Conservation (phyloP, 495 filamentous ascomycete species). For the Saxophila tyrrhenica region DNA sequence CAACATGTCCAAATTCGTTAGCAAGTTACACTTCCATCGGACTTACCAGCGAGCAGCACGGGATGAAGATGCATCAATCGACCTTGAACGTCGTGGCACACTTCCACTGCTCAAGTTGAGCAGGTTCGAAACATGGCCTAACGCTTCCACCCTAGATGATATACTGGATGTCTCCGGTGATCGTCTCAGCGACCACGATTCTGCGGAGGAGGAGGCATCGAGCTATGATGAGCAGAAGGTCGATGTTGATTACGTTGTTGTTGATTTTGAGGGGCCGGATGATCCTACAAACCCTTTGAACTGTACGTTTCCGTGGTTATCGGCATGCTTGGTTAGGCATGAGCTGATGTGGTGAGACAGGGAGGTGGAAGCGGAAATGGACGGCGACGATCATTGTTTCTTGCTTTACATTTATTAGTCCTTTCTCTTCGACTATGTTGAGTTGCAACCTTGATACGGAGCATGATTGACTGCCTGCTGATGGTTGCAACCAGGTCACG, state of each 20-base stretch:
- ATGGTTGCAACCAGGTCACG: no score
- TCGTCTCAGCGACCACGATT: neutral
- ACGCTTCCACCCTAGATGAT: neutral
- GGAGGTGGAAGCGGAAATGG: conserved; percentile 14
- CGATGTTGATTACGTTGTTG: conserved; percentile 3
- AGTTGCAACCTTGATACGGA: no score
- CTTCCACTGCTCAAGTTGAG: neutral
- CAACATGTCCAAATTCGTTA: neutral
- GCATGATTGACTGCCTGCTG: no score
- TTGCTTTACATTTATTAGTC: conserved; percentile 17
- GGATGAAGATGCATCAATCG: neutral
- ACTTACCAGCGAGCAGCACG: neutral
- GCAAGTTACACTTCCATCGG: neutral
- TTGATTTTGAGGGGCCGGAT: conserved; percentile 12
- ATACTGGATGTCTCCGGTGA: neutral
- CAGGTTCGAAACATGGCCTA: neutral
- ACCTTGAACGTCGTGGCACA: neutral
- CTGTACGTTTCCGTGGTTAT: no score
- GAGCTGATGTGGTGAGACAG: no score
- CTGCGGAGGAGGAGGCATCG: neutral
- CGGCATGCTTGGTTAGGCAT: no score
- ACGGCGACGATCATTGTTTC: conserved; percentile 17
- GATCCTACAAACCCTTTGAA: conserved; percentile 20
- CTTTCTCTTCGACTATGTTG: conserved; percentile 22
- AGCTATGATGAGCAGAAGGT: neutral